Base-by-base conservation (phyloP, 1,284 basidiomycete genomes). In the Hypsizygus ulmarius region DNA sequence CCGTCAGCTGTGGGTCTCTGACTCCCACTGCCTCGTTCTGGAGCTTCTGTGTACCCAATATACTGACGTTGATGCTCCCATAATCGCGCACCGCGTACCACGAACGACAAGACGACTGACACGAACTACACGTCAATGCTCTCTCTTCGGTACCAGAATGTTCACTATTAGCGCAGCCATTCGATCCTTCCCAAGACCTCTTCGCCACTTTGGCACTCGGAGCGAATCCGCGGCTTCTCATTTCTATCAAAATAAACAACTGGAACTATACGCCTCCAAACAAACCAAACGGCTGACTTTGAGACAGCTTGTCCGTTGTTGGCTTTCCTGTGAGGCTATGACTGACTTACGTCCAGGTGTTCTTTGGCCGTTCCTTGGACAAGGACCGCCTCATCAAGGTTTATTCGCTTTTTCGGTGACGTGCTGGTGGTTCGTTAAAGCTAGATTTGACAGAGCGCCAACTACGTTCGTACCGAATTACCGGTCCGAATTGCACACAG, bases 401-500 rank as follows among this genome's bases (percentile, higher is more conserved):
- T 53, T 27, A 67, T 60, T 39, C 16, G 18, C 19, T n/a, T 21
- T 43, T 29, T 45, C n/a, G 19, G 30, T 32, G 16, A 19, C 27
- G 5, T 15, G 39, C 15, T 39, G 19, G 9, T n/a, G n/a, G 6
- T 45, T 34, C 49, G 33, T 47, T 36, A 48, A 43, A 11, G 50
- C 25, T 39, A 8, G 34, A 14, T 32, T 19, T 45, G 39, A 34
- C 51, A 91, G 89, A 89, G 85, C 53, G 91, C 89, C 53, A 93
- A 94, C 66, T 93, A 93, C 67, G 89, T 96, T 28, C 82, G 92
- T 39, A 87, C 87, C 10, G 93, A 96, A 62, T 70, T 96, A 6
- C 90, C 93, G 10, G 83, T 93, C 11, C 81, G 93, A 39, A 88
- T 96, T 62, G 88, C 92, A 3, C 93, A 95, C 65, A 79, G 93